A percentile compares a stretch with the other conserved stretches of the same genome.
Conservation (phyloP, 805 yeast genomes). For the Starmera dryadoides region DNA sequence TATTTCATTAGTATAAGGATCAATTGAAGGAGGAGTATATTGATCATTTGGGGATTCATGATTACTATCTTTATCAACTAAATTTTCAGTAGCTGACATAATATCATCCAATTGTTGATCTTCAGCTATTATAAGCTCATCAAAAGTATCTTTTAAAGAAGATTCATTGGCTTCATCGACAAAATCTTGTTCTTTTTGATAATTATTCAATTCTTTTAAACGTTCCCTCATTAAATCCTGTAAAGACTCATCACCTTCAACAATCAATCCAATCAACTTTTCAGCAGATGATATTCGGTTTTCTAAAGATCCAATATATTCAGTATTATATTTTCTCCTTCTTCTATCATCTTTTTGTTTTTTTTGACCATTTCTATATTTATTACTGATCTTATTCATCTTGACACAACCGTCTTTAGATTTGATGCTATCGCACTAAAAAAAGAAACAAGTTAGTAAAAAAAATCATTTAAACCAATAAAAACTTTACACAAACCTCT, state of each 20-base stretch:
- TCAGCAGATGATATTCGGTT: slow-evolving; percentile 15
- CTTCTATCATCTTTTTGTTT: slow-evolving; percentile 16
- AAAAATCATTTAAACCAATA: too few species aligned
- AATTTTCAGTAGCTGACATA: not conserved
- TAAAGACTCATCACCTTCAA: slow-evolving; percentile 16
- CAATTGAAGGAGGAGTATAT: too few species aligned
- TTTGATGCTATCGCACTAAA: slow-evolving; percentile 7
- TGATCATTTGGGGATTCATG: too few species aligned
- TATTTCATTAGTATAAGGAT: not conserved
- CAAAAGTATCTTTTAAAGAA: not conserved
- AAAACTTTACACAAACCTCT: too few species aligned
- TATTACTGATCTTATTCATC: slow-evolving; percentile 12
- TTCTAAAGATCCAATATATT: slow-evolving; percentile 23
- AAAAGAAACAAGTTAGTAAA: too few species aligned
- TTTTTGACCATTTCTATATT: slow-evolving; percentile 9
- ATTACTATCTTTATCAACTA: not conserved
- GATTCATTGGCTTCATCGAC: not conserved
- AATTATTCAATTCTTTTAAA: not conserved
- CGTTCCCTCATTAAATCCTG: slow-evolving; percentile 1
- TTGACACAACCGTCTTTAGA: slow-evolving; percentile 19
- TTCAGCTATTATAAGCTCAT: not conserved
- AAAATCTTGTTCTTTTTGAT: not conserved
- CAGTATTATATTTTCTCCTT: slow-evolving; percentile 26
- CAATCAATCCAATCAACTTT: slow-evolving; percentile 15
- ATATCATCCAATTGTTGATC: slow-evolving; percentile 1